These are phyloP conservation scores for Acanthamoeba royreba DNA, from an alignment of 208 protist genomes.

Conservation along the genomic window DNA sequence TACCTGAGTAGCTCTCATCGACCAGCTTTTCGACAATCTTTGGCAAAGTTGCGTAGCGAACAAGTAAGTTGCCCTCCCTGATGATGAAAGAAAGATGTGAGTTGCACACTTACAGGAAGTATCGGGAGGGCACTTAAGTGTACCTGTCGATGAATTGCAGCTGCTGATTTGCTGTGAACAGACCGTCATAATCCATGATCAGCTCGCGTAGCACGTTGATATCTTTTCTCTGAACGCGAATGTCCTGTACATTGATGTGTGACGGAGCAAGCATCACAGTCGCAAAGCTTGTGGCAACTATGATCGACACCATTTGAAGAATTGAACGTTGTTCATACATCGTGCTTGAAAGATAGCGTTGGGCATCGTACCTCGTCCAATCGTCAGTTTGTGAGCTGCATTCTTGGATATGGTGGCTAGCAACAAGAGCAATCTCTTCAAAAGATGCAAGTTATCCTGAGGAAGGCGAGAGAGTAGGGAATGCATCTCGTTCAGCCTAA, in stretches of 20 bases:
- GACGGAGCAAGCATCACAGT: background rate
- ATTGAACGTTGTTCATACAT: background rate
- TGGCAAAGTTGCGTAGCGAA: background rate
- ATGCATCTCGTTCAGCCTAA: background rate
- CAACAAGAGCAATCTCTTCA: background rate
- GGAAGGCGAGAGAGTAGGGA: background rate
- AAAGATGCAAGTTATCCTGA: background rate
- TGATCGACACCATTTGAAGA: background rate
- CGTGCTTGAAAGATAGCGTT: too few species aligned
- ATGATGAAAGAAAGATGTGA: background rate
- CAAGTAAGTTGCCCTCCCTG: background rate
- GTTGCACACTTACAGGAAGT: background rate
- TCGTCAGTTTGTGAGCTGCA: background rate
- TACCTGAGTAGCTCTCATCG: conserved; percentile 12
- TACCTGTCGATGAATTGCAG: background rate
- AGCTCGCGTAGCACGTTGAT: background rate
- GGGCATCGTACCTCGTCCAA: background rate
- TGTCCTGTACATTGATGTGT: background rate
- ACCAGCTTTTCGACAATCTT: conserved; percentile 19
- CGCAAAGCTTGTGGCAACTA: background rate
- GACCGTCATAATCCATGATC: background rate
- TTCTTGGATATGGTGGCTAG: background rate
- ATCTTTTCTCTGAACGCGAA: background rate
- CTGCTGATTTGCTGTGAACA: background rate
- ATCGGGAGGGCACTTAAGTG: background rate